Evolutionary conservation across 2,329 filamentous ascomycete genomes (phyloP).

Genomic region (Myriosclerotinia duriaeana): DNA sequence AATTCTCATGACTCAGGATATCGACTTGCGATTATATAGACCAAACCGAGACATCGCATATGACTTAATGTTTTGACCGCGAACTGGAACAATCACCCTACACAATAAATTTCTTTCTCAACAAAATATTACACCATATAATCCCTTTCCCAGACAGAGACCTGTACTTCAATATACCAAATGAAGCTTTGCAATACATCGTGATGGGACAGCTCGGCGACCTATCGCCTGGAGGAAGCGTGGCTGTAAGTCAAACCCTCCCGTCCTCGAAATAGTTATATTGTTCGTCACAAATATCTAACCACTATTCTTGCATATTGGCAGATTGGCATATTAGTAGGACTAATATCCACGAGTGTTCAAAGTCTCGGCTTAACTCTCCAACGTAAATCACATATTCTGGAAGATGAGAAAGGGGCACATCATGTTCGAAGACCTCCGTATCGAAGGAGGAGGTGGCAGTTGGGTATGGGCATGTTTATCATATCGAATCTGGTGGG

Average conservation of each 20-base stretch:
- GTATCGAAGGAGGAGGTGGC: constrained; percentile 89
- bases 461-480: constrained; percentile 97
- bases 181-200: constrained; percentile 39
- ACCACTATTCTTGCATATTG: constrained; percentile 23
- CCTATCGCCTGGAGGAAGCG: constrained; percentile 74
- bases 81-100: constrained; percentile 11
- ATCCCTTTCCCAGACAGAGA: constrained; percentile 19
- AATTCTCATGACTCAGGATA: constrained; percentile 21
- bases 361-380: constrained; percentile 94
- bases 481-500: constrained; percentile 90
- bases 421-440: constrained; percentile 80
- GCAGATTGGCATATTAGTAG: constrained; percentile 89
- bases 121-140: constrained; percentile 17
- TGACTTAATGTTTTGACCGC: constrained; percentile 24
- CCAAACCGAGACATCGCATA: constrained; percentile 22
- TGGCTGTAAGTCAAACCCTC: constrained; percentile 58
- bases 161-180: constrained; percentile 31
- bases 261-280: constrained; percentile 28
- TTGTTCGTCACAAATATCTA: constrained; percentile 15
- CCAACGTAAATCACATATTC: constrained; percentile 95
- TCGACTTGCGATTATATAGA: constrained; percentile 13
- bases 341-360: constrained; percentile 87
- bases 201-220: constrained; percentile 71
- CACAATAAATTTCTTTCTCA: constrained; percentile 11
- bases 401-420: constrained; percentile 86